Conservation (phyloP, 352 stramenopile genomes). For the Phytophthora fragariae region DNA sequence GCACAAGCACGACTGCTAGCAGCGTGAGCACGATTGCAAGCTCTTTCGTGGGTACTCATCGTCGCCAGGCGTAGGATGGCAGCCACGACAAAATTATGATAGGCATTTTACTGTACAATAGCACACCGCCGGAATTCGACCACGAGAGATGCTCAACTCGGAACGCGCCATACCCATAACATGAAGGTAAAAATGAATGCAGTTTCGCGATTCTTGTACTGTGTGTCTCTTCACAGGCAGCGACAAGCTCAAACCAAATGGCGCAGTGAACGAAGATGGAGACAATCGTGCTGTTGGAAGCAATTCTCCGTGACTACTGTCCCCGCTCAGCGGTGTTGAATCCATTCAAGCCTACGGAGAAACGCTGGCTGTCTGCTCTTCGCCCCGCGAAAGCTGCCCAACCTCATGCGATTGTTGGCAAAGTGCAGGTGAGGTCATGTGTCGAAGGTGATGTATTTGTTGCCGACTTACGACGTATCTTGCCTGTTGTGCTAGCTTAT, state of each 20-base stretch:
- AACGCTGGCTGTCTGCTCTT: slow-evolving; percentile 29
- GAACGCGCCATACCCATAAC: slow-evolving; percentile 22
- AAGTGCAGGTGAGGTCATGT: slow-evolving; percentile 26
- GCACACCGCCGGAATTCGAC: neutral
- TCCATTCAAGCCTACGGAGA: slow-evolving; percentile 38
- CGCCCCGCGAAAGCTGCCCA: slow-evolving; percentile 13
- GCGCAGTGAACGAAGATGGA: slow-evolving; percentile 22
- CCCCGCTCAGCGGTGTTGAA: slow-evolving; percentile 26
- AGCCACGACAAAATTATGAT: slow-evolving; percentile 3
- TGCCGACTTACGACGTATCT: neutral
- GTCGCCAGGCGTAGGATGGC: slow-evolving; percentile 24
- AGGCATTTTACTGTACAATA: slow-evolving; percentile 44
- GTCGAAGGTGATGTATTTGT: neutral
- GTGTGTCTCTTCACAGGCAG: slow-evolving; percentile 27
- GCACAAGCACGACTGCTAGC: slow-evolving; percentile 37
- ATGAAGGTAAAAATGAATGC: slow-evolving; percentile 41
- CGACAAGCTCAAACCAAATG: slow-evolving; percentile 7
- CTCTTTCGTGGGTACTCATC: slow-evolving; percentile 26
- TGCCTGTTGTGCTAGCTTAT: slow-evolving; percentile 17
- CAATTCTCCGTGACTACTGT: slow-evolving; percentile 38
- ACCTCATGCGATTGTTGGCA: slow-evolving; percentile 17
- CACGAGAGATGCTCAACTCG: neutral
- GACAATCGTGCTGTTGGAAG: slow-evolving; percentile 39
- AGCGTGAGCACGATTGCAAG: slow-evolving; percentile 38
- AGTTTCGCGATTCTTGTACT: slow-evolving; percentile 24